Evolutionary conservation across 352 stramenopile species (phyloP), one percentile per base, ranked within the genome.

Genomic region (Globisporangium heterothallicum): DNA sequence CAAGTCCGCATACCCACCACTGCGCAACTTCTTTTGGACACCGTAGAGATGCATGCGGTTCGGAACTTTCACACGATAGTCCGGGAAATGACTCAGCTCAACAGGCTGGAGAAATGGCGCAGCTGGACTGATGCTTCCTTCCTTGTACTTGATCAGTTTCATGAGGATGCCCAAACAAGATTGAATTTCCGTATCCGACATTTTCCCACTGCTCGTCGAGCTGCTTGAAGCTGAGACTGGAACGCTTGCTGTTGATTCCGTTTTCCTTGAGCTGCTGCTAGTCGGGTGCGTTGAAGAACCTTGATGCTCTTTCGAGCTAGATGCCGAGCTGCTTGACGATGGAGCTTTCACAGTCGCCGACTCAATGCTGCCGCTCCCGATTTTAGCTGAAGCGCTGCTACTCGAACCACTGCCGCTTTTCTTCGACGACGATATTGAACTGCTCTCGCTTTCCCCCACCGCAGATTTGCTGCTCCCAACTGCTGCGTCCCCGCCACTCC

Each of bases 91-190:
- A 7, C 52, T 84, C 41, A 90, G 63, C 40, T 94, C 84, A 26
- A 94, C 84, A 0, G 84, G 81, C 42, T 92, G 78, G 6, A 94
- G 64, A 45, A 94, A 94, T 8, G 84, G 82, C 12, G 79, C 73
- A 3, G 84, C 84, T 4, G 80, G 72, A 27, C 69, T 83, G 29
- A 88, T 69, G 49, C 68, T 84, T 1, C 70, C 77, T 51, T 92
- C 84, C 53, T 92, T 92, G 58, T 87, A 81, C 65, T 92, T 92
- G 69, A 92, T 87, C 53, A 94, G 53, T 49, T 88, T 89, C 73
- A 88, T 89, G 30, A 94, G 59, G 7, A 92, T 47, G 2, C 52
- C 56, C 0, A 85, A 68, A 40, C 81, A 94, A 14, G 74, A 68
- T 7, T 61, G 68, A 54, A 81, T 63, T 8, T 73, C 62, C 12